These are phyloP conservation scores for Trichoderma sp. DNA, from an alignment of 2,329 filamentous ascomycete genomes.

Conservation along the genomic window DNA sequence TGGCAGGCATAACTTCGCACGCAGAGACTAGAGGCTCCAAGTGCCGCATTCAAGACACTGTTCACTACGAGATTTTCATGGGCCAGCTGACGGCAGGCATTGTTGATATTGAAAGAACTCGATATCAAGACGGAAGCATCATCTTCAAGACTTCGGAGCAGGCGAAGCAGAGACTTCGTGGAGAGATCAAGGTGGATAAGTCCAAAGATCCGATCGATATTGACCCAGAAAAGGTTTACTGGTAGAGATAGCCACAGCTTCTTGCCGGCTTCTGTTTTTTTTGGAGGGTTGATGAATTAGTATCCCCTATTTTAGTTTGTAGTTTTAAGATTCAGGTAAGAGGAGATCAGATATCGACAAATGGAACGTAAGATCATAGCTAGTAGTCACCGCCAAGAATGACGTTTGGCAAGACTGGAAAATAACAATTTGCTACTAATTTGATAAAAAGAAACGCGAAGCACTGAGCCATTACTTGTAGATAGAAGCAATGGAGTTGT, in stretches of 20 bases:
- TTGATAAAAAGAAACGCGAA: not conserved
- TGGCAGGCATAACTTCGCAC: constrained; percentile 47
- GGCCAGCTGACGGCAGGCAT: constrained; percentile 36
- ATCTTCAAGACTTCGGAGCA: constrained; percentile 28
- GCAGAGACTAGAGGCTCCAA: constrained; percentile 43
- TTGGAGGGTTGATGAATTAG: not conserved
- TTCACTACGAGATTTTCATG: constrained; percentile 35
- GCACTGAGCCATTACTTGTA: not conserved
- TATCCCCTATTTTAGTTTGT: not conserved
- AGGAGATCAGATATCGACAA: rapidly evolving
- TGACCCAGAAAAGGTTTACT: not conserved
- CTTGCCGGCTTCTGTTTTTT: not conserved
- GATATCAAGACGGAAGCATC: constrained; percentile 30
- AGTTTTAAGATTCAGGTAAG: not conserved
- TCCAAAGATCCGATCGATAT: not conserved
- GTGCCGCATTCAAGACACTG: constrained; percentile 45
- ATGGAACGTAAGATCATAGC: not conserved
- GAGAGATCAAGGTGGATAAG: not conserved
- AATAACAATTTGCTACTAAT: not conserved
- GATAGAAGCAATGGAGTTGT: not conserved
- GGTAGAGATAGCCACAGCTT: not conserved
- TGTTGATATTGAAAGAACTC: constrained; percentile 26
- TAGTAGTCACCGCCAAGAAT: not conserved
- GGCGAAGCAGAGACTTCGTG: constrained; percentile 1
- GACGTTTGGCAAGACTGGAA: not conserved